phyloP scores from a whole-genome alignment of 1,139 yeast genomes.

The Yamadazyma friedrichii region DNA sequence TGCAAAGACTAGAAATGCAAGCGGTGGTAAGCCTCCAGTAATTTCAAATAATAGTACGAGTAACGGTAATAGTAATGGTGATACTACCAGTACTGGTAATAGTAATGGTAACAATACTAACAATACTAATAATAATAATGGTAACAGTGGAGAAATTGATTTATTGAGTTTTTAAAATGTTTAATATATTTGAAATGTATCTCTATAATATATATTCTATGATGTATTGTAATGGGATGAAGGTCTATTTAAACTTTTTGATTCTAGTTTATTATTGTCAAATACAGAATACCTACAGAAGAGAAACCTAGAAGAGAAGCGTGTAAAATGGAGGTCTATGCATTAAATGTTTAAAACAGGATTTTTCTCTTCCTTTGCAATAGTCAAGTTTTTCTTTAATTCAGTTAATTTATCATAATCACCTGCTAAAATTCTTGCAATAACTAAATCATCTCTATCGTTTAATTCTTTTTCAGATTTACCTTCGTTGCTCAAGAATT shows the following conservation, averaged over 20 bases:
- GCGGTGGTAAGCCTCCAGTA: background rate
- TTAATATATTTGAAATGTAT: conserved; percentile 1
- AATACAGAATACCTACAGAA: too few relatives aligned
- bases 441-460: conserved; percentile 75
- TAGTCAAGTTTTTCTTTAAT: conserved; percentile 55
- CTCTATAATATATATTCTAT: background rate
- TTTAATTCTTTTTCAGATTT: conserved; percentile 59
- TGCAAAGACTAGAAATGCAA: conserved; percentile 48
- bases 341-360: conserved; percentile 33
- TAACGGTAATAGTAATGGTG: conserved; percentile 15
- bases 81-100: conserved; percentile 19
- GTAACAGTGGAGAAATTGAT: conserved; percentile 28
- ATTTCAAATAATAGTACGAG: background rate
- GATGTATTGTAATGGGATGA: background rate
- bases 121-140: conserved; percentile 9
- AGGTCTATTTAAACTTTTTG: too few relatives aligned
- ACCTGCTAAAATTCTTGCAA: conserved; percentile 80
- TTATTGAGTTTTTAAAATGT: conserved; percentile 31
- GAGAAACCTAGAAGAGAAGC: too few relatives aligned
- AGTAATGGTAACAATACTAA: conserved; percentile 18
- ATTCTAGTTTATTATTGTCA: too few relatives aligned
- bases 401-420: conserved; percentile 81
- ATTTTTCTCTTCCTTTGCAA: conserved; percentile 38
- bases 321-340: background rate
- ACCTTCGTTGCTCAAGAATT: conserved; percentile 55